Percentiles rank a stretch among this genome's conserved stretches.
Evolutionary conservation across 2,329 filamentous ascomycete genomes (phyloP).

Genomic region (Fusarium tricinctum): DNA sequence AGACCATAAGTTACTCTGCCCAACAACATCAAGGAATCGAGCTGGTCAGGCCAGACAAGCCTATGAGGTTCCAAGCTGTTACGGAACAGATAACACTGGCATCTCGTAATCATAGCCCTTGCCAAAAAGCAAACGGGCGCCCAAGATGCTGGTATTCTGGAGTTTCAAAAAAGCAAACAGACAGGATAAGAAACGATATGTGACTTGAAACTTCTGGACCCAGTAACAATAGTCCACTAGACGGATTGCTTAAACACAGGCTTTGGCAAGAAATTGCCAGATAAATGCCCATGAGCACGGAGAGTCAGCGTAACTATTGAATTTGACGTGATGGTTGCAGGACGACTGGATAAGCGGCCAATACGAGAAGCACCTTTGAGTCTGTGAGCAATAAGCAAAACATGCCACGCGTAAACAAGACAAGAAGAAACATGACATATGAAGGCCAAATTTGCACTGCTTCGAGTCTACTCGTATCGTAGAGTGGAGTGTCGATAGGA

Average conservation of each 20-base stretch:
- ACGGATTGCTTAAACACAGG: slow-evolving; percentile 22
- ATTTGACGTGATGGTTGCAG: slow-evolving; percentile 18
- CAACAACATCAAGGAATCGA: not conserved
- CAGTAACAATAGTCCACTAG: slow-evolving; percentile 36
- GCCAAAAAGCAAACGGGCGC: slow-evolving; percentile 12
- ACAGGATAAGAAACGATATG: slow-evolving; percentile 37
- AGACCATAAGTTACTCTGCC: not conserved
- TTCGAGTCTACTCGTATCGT: slow-evolving; percentile 28
- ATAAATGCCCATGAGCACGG: slow-evolving; percentile 8
- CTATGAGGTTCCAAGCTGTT: not conserved
- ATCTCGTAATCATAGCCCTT: slow-evolving; percentile 13
- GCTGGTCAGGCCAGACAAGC: not conserved
- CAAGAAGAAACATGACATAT: slow-evolving; percentile 25
- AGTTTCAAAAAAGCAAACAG: slow-evolving; percentile 34
- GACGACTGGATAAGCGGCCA: slow-evolving; percentile 28
- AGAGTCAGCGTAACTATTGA: slow-evolving; percentile 18
- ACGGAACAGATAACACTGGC: slow-evolving; percentile 4
- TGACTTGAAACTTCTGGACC: slow-evolving; percentile 10
- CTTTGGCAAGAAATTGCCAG: slow-evolving; percentile 15
- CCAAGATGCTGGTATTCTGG: slow-evolving; percentile 18
- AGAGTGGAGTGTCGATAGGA: slow-evolving; percentile 29
- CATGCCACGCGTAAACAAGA: slow-evolving; percentile 26
- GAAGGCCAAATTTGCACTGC: slow-evolving; percentile 8
- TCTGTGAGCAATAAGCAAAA: slow-evolving; percentile 26
- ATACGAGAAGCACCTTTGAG: slow-evolving; percentile 14